These are phyloP conservation scores for Leishmania guyanensis DNA, from an alignment of 208 protist genomes.

Conservation along the genomic window DNA sequence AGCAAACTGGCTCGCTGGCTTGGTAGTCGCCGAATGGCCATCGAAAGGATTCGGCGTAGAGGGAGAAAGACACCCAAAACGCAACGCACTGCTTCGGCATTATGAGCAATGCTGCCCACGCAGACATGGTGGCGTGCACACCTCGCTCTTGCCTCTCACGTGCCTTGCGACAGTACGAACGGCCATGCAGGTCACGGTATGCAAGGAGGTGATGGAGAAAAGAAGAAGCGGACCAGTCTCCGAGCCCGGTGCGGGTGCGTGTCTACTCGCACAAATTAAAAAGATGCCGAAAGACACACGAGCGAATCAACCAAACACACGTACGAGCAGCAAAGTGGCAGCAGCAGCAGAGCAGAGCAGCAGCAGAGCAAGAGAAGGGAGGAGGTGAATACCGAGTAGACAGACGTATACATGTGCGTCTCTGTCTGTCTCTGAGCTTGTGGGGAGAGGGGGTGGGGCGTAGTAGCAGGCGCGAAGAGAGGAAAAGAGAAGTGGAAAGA, in stretches of 20 bases:
- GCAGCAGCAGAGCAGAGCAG: slow-evolving; percentile 1
- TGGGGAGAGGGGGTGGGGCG: background rate
- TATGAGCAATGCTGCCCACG: background rate
- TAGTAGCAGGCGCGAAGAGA: background rate
- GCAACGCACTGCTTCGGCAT: background rate
- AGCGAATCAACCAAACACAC: background rate
- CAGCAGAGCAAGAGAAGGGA: background rate
- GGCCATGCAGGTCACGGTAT: background rate
- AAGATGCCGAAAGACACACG: background rate
- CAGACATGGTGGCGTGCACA: background rate
- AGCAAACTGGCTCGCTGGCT: background rate
- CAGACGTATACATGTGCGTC: background rate
- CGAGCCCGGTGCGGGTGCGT: background rate
- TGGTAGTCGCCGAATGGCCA: background rate
- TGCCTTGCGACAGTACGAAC: background rate
- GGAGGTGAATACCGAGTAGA: background rate
- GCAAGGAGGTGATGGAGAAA: background rate
- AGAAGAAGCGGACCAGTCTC: background rate
- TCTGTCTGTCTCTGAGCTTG: background rate
- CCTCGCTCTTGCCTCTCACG: background rate
- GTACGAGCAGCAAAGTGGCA: background rate
- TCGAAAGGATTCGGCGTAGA: background rate
- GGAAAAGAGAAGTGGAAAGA: background rate
- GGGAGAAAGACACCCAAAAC: background rate
- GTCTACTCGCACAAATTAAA: background rate